Base-by-base conservation (phyloP, 148 eudicot species). In the Cornus suecica region DNA sequence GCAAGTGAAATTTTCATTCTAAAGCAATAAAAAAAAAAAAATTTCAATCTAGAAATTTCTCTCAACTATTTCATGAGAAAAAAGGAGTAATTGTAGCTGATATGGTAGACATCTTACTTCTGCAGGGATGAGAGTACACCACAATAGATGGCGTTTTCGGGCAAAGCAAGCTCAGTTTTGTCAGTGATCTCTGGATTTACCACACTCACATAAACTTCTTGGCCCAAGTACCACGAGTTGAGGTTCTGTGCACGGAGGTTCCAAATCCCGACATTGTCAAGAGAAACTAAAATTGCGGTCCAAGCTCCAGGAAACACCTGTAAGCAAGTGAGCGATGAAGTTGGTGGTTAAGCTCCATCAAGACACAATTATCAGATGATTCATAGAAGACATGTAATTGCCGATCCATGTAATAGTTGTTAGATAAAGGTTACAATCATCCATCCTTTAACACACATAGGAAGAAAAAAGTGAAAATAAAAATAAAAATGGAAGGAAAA, bases 301-400 rank as follows among this genome's bases (percentile, higher is more conserved):
- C 99, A 94, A 73, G 94, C 96, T 69, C 91, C 97, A 70, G 99
- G 99, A 83, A 88, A 94, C 52, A 94, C 99, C 99, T 94, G 88
- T 56, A 82, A 29, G 68, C 56, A 69, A 20, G 28, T 29, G 28
- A 22, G 74, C 52, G 45, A 28, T 34, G 42, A 25, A 63, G 30
- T 51, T n/a, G 3, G 37, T 7, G n/a, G 27, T 7, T 73, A 61
- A 73, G 34, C 65, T 0, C 32, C 67, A 15, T 18, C 24, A 14
- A n/a, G 8, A 22, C 62, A 22, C 20, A 6, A 2, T 58, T 20
- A 24, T 20, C 20, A 0, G 62, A 58, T 5, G 18, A 4, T 52
- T 52, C n/a, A 20, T 28, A 58, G 8, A 10, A 60, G 63, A 37
- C 51, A 27, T 16, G 54, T 48, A 13, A 48, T 48, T 0, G 20